These are phyloP conservation scores for Pseudocercospora macadamiae DNA, from an alignment of 2,329 filamentous ascomycete species.

Conservation along the genomic window DNA sequence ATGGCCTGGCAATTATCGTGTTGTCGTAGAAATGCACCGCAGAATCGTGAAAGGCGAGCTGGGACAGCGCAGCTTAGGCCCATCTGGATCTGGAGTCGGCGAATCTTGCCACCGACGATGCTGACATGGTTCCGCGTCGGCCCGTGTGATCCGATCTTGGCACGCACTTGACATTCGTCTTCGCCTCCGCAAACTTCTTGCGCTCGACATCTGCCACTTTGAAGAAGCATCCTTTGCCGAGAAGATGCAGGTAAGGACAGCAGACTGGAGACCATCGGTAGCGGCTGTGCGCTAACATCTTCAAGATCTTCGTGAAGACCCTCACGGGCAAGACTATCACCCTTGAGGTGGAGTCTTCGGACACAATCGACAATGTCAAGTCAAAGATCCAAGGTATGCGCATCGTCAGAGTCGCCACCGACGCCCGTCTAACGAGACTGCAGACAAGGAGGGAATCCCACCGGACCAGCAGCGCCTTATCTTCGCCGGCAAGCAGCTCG, in stretches of 20 bases:
- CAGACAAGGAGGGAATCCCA: conserved; percentile 99
- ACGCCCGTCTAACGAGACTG: conserved; percentile 12
- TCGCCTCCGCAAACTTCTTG: background rate
- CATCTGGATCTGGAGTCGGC: too few species aligned
- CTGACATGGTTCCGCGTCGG: too few species aligned
- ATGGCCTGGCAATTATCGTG: too few species aligned
- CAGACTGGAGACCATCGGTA: background rate
- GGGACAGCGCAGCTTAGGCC: too few species aligned
- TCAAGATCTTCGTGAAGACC: conserved; percentile 99
- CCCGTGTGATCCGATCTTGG: too few species aligned
- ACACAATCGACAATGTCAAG: conserved; percentile 99
- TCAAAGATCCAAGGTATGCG: conserved; percentile 78
- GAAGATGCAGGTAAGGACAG: background rate
- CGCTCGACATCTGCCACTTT: too few species aligned
- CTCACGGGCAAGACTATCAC: conserved; percentile 99
- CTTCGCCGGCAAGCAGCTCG: conserved; percentile 99
- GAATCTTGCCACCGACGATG: too few species aligned
- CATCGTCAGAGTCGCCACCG: background rate
- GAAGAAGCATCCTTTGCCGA: conserved; percentile 1
- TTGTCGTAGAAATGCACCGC: too few species aligned
- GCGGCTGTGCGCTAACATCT: conserved; percentile 32
- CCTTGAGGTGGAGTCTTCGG: conserved; percentile 98
- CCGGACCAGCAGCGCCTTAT: conserved; percentile 99
- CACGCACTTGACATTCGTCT: too few species aligned
- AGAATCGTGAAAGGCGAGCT: too few species aligned